Conservation (phyloP, 176 grass and related monocot genomes). For the Aegilops bicornis region DNA sequence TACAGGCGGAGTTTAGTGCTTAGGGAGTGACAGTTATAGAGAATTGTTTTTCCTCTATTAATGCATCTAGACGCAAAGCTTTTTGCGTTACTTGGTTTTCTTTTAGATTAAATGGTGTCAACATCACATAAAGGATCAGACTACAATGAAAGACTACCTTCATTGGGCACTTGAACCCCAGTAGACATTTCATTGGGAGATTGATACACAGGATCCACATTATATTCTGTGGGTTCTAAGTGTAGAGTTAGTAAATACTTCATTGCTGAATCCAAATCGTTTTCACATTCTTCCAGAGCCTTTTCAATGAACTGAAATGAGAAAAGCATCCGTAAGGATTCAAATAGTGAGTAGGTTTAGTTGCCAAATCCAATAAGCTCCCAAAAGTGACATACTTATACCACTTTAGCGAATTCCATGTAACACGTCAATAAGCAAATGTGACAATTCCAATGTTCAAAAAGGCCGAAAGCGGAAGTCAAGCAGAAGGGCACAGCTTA, state of each 20-base stretch:
- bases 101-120: neutral
- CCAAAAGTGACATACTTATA: neutral
- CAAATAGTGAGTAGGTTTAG: neutral
- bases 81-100: neutral
- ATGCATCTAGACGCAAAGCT: neutral
- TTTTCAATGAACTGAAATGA: constrained; percentile 53
- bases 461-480: neutral
- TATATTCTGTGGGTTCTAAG: constrained; percentile 15
- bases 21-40: neutral
- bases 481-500: no score
- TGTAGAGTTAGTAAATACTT: constrained; percentile 45
- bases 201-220: constrained; percentile 6
- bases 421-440: neutral
- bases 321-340: constrained; percentile 16
- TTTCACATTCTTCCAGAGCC: constrained; percentile 49
- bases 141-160: constrained; percentile 16
- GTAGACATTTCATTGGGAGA: constrained; percentile 39
- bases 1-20: neutral
- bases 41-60: neutral
- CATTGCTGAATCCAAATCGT: constrained; percentile 57
- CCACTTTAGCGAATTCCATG: neutral
- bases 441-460: neutral
- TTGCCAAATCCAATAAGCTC: neutral
- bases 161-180: constrained; percentile 4
- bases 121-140: neutral